Percentiles rank a stretch among this genome's conserved stretches.
Evolutionary conservation across 306 rosid genomes (phyloP).

Genomic region (Lithocarpus polystachyus): DNA sequence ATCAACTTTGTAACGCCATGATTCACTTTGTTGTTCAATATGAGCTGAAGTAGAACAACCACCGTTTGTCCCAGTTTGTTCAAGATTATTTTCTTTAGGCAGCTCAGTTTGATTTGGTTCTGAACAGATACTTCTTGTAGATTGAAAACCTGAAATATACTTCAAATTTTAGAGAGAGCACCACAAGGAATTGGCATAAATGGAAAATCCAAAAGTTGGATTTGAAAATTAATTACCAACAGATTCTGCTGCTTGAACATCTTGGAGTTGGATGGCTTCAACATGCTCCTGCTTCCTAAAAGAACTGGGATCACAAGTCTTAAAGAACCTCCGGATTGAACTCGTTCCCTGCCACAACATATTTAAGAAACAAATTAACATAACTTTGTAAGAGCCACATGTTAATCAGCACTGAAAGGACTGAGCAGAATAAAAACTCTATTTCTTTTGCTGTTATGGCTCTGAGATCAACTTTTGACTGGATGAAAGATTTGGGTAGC

Average conservation of each 20-base stretch:
- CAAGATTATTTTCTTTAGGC: slow-evolving; percentile 21
- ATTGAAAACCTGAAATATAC: slow-evolving; percentile 28
- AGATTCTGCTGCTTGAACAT: slow-evolving; percentile 28
- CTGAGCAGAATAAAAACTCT: not conserved
- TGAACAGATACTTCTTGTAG: slow-evolving; percentile 17
- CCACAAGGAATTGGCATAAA: not conserved
- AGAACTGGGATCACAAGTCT: slow-evolving; percentile 35
- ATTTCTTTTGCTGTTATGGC: not conserved
- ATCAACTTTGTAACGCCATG: slow-evolving; percentile 66
- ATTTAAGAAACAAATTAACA: not conserved
- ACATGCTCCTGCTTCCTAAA: slow-evolving; percentile 43
- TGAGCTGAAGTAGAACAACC: slow-evolving; percentile 14
- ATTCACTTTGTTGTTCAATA: slow-evolving; percentile 38
- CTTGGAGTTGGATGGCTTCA: slow-evolving; percentile 32
- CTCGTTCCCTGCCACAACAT: slow-evolving; percentile 44
- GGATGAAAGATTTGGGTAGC: not conserved
- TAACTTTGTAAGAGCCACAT: not conserved
- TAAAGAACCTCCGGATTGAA: slow-evolving; percentile 69
- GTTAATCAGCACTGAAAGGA: not conserved
- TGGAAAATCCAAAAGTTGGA: slow-evolving; percentile 8
- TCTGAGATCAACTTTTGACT: not conserved
- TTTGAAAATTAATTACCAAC: slow-evolving; percentile 34
- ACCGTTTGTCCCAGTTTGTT: slow-evolving; percentile 23
- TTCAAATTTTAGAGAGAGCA: slow-evolving; percentile 1
- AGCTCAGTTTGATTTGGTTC: slow-evolving; percentile 24